phyloP scores from a whole-genome alignment of 371 early-diverging fungal genomes.

The Haplosporangium sp. region DNA sequence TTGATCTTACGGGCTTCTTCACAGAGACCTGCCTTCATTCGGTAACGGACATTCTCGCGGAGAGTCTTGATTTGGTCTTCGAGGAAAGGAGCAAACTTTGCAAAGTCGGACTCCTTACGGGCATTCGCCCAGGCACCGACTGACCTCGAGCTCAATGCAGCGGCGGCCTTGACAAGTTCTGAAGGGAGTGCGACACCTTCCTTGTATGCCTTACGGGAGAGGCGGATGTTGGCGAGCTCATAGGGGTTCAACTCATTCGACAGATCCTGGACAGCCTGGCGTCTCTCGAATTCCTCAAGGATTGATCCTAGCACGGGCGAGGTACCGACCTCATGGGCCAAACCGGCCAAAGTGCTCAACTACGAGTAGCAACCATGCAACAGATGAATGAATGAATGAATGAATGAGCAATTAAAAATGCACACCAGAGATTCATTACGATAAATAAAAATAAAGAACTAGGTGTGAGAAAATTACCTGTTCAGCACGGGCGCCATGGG shows the following conservation, averaged over 20 bases:
- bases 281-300: slow-evolving; percentile 39
- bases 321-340: slow-evolving; percentile 42
- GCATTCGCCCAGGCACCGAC: slow-evolving; percentile 45
- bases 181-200: slow-evolving; percentile 25
- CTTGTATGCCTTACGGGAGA: slow-evolving; percentile 30
- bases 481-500: slow-evolving; percentile 31
- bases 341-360: slow-evolving; percentile 38
- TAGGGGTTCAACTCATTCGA: slow-evolving; percentile 27
- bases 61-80: slow-evolving; percentile 39
- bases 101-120: slow-evolving; percentile 46
- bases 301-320: slow-evolving; percentile 42
- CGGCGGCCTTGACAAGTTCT: slow-evolving; percentile 37
- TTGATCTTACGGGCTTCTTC: slow-evolving; percentile 47
- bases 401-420: too few relatives aligned
- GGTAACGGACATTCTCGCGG: slow-evolving; percentile 39
- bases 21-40: slow-evolving; percentile 32
- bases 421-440: too few relatives aligned
- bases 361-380: background rate
- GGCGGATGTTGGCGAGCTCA: slow-evolving; percentile 55
- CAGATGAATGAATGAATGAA: too few relatives aligned
- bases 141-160: slow-evolving; percentile 33
- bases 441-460: background rate
- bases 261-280: slow-evolving; percentile 17
- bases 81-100: slow-evolving; percentile 52
- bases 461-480: slow-evolving; percentile 24